Evolutionary conservation across 768 basidiomycete species (phyloP), one percentile per base, ranked within the genome.

Genomic region (Chalciporus chontae): DNA sequence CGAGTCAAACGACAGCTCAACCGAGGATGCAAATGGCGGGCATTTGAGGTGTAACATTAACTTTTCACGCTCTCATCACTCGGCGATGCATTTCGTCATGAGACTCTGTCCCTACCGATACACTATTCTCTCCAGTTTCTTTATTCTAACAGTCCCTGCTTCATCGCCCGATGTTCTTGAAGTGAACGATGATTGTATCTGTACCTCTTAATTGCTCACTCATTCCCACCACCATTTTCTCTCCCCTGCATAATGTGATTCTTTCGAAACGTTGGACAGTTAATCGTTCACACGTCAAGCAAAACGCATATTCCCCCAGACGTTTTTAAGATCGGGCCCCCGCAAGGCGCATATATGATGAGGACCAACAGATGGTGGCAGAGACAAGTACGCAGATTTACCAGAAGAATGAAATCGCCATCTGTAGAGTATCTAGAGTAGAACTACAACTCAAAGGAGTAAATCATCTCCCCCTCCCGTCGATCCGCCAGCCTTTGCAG

Each of bases 391-490:
- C 10, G 19, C 11, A 13, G 26, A 26, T 9, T 26, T 23, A 15
- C 24, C 14, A 17, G 24, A 5, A 42, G 41, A 11, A 32, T 32
- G 17, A 8, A 10, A 34, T 34, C 44, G 23, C n/a, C n/a, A 34
- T 23, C 21, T 24, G 36, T 19, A 27, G 17, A 26, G 24, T 9
- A n/a, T 42, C 26, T 27, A 42, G 8, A 9, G 19, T 13, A 17
- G 40, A 15, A 24, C 43, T 26, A 38, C 40, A 9, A 51, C 52
- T 69, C 62, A 77, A 50, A 77, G 59, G 43, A 77, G 61, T 43
- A 77, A 54, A 65, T 77, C 75, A 51, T 77, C 75, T 8, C 64
- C 69, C 19, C 69, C 69, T 10, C 64, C 58, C 55, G 54, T 50
- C 45, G 31, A n/a, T 13, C 55, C 58, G 32, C 53, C 38, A 0